Conservation (phyloP, 2,329 filamentous ascomycete genomes). For the Ceratocystis huliohia region DNA sequence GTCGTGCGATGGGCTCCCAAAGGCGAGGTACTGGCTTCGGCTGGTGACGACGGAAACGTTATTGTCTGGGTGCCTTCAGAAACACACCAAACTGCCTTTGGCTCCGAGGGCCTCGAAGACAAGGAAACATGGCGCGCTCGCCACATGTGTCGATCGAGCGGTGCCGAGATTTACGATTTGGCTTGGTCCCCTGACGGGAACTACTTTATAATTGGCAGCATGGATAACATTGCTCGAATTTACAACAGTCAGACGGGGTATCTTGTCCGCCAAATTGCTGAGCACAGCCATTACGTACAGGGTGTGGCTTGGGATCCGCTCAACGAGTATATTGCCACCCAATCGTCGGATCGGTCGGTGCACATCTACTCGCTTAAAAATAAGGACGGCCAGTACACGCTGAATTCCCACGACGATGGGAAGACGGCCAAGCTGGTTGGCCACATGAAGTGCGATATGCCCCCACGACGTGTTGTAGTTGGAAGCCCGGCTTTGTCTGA, state of each 20-base stretch:
- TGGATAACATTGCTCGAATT: slow-evolving; percentile 96
- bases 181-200: slow-evolving; percentile 96
- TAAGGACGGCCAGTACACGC: slow-evolving; percentile 87
- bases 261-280: slow-evolving; percentile 81
- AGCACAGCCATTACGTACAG: slow-evolving; percentile 97
- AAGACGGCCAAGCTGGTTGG: slow-evolving; percentile 71
- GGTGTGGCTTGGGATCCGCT: slow-evolving; percentile 96
- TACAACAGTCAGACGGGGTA: slow-evolving; percentile 78
- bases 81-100: slow-evolving; percentile 54
- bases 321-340: slow-evolving; percentile 95
- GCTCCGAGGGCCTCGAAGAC: slow-evolving; percentile 76
- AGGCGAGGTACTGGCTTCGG: slow-evolving; percentile 81
- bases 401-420: slow-evolving; percentile 46
- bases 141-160: slow-evolving; percentile 92
- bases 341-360: slow-evolving; percentile 94
- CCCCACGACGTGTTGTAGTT: slow-evolving; percentile 75
- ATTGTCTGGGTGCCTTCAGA: slow-evolving; percentile 92
- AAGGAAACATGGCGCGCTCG: slow-evolving; percentile 95
- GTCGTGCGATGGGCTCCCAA: slow-evolving; percentile 92
- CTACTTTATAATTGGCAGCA: slow-evolving; percentile 96
- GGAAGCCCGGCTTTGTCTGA: slow-evolving; percentile 65
- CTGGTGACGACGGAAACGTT: slow-evolving; percentile 94
- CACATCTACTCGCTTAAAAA: slow-evolving; percentile 95
- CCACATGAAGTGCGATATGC: slow-evolving; percentile 73
- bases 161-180: slow-evolving; percentile 93